Base-by-base conservation (phyloP, 805 yeast genomes). In the Candida insectalens region DNA sequence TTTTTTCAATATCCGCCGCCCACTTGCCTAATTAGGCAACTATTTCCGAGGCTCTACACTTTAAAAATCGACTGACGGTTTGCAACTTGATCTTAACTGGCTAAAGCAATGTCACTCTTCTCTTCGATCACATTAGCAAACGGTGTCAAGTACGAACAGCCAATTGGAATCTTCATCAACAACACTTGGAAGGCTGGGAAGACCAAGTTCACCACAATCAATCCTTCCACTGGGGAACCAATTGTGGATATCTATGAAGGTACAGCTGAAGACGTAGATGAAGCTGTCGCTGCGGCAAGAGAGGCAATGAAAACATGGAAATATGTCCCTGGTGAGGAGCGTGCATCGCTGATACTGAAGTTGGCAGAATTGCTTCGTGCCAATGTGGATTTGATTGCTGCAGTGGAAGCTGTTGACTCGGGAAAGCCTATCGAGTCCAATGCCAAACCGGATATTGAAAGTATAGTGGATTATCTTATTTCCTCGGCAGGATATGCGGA, bases 401-500 rank as follows among this genome's bases (percentile, higher is more conserved):
- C 58, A 36, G 65, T 72, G 37, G 80, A 73, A 51, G 55, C 76
- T 6, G 55, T 63, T 47, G 80, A 73, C 47, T 63, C 74, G 28
- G 80, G 80, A 50, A 73, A 71, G 47, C 67, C 77, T 30, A 49
- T 59, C 33, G 59, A 55, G 18, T 47, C 53, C 33, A 72, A 73
- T 47, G 71, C 78, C 8, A 55, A 54, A 14, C 63, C 55, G 37
- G 79, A 73, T 44, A 59, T 73, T 19, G 65, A 57, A 21, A 67
- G 65, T 38, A 61, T 68, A 40, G 62, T 65, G 35, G 55, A 46
- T 27, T 64, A 65, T 34, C 60, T 68, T 44, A 59, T 67, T 40
- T 73, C 71, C 53, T 73, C 65, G 53, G 78, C 77, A 22, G 78
- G 77, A 19, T 71, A 77, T 76, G 74, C 77, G 25, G 78, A 73